Conservation (phyloP, 2,329 filamentous ascomycete genomes). For the Phoma herbarum region DNA sequence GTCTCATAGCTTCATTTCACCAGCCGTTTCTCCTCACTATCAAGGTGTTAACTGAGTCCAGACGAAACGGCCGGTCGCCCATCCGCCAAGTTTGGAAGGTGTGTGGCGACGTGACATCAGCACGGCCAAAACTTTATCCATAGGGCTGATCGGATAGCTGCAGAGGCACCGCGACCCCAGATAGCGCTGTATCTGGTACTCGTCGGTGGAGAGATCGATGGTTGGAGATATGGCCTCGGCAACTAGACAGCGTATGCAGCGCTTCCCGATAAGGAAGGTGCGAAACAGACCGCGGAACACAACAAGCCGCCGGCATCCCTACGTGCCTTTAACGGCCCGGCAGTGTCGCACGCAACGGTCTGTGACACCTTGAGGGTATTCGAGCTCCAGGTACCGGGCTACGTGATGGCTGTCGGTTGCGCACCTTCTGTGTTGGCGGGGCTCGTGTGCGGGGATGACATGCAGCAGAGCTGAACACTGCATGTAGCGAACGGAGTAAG, state of each 20-base stretch:
- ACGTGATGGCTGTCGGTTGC: conserved; percentile 1
- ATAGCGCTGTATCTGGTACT: not conserved
- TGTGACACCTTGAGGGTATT: not conserved
- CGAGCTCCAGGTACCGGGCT: conserved; percentile 7
- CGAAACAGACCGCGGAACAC: conserved; percentile 2
- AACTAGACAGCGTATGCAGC: conserved; percentile 6
- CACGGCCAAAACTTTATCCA: not conserved
- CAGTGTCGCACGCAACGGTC: not conserved
- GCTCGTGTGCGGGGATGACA: conserved; percentile 14
- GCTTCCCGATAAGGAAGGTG: conserved; percentile 19
- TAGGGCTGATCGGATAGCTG: conserved; percentile 1
- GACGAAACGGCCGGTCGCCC: conserved; percentile 2
- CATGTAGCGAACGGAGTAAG: conserved; percentile 3
- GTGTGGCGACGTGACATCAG: conserved; percentile 16
- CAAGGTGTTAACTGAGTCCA: conserved; percentile 9
- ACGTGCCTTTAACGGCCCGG: not conserved
- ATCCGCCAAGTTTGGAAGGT: conserved; percentile 14
- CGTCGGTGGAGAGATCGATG: conserved; percentile 8
- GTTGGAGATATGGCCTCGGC: conserved; percentile 5
- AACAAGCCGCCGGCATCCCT: conserved; percentile 1
- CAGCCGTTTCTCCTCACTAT: conserved; percentile 6
- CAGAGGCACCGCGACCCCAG: conserved; percentile 1
- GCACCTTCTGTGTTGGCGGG: conserved; percentile 1
- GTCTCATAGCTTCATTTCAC: conserved; percentile 13
- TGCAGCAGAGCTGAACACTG: not conserved